Percentiles rank a stretch among this genome's conserved stretches.
phyloP scores from a whole-genome alignment of 78 protist species.

The Polysphondylium violaceum region DNA sequence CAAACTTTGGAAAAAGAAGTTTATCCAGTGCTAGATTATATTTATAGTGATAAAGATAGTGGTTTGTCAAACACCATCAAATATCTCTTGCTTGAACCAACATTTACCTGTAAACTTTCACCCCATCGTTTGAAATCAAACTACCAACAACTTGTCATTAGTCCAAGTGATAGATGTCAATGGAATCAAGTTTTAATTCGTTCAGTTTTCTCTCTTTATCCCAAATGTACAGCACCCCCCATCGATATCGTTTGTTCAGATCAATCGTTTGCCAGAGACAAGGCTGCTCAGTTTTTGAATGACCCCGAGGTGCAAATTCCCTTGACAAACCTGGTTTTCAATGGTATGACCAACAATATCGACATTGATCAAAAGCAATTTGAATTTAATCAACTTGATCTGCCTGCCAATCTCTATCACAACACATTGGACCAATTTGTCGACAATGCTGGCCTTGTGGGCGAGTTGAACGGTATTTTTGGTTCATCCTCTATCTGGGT shows the following conservation, averaged over 20 bases:
- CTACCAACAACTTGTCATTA: not conserved
- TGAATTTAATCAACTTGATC: not conserved
- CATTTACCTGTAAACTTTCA: not conserved
- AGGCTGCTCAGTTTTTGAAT: not conserved
- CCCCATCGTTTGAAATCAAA: not conserved
- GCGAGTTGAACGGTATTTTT: constrained; percentile 29
- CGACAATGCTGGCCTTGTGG: constrained; percentile 23
- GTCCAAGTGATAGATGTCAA: constrained; percentile 11
- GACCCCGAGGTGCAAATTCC: not conserved
- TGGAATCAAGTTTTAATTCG: not conserved
- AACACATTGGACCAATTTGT: not conserved
- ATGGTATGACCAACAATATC: not conserved
- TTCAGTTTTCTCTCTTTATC: constrained; percentile 31
- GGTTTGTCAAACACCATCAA: constrained; percentile 29
- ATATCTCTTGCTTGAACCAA: constrained; percentile 50
- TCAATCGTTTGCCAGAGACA: constrained; percentile 3
- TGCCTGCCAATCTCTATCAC: not conserved
- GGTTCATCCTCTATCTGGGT: constrained; percentile 68
- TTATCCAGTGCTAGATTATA: constrained; percentile 14
- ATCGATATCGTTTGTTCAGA: constrained; percentile 39
- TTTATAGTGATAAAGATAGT: not conserved
- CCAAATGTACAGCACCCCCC: constrained; percentile 43
- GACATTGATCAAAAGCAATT: not conserved
- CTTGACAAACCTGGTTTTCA: not conserved
- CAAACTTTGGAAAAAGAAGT: not conserved